Percentiles rank a stretch among this genome's conserved stretches.
Conservation (phyloP, 2,329 filamentous ascomycete species). For the Boeremia lycopersici region DNA sequence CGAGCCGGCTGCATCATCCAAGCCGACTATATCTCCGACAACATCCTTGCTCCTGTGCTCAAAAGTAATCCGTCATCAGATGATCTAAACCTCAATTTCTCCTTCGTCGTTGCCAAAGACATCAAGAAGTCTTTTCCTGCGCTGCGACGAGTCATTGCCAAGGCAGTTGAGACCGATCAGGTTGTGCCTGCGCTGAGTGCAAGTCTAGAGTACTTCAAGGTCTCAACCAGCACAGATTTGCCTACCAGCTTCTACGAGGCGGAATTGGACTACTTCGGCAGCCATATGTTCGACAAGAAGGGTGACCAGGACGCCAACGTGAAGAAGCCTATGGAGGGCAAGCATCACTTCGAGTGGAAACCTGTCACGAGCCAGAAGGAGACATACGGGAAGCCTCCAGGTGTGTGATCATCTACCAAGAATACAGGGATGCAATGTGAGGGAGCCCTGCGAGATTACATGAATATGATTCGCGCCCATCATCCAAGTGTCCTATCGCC, state of each 20-base stretch:
- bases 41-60: conserved; percentile 60
- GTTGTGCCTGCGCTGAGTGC: conserved; percentile 66
- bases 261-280: conserved; percentile 73
- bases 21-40: conserved; percentile 65
- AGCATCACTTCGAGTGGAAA: conserved; percentile 69
- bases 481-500: no score
- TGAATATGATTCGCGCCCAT: no score
- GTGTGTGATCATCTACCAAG: neutral
- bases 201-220: conserved; percentile 71
- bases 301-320: conserved; percentile 57
- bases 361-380: conserved; percentile 41
- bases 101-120: conserved; percentile 57
- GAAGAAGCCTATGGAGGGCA: conserved; percentile 58
- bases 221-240: conserved; percentile 62
- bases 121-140: conserved; percentile 57
- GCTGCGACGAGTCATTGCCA: conserved; percentile 63
- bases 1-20: conserved; percentile 74
- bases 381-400: conserved; percentile 22
- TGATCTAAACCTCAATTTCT: conserved; percentile 54
- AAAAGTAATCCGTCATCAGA: conserved; percentile 42
- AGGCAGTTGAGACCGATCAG: conserved; percentile 62
- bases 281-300: conserved; percentile 68
- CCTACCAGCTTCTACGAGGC: conserved; percentile 74
- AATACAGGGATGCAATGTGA: neutral
- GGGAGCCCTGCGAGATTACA: no score